These are phyloP conservation scores for Xylariaceae sp. DNA, from an alignment of 2,329 filamentous ascomycete species.

Conservation along the genomic window DNA sequence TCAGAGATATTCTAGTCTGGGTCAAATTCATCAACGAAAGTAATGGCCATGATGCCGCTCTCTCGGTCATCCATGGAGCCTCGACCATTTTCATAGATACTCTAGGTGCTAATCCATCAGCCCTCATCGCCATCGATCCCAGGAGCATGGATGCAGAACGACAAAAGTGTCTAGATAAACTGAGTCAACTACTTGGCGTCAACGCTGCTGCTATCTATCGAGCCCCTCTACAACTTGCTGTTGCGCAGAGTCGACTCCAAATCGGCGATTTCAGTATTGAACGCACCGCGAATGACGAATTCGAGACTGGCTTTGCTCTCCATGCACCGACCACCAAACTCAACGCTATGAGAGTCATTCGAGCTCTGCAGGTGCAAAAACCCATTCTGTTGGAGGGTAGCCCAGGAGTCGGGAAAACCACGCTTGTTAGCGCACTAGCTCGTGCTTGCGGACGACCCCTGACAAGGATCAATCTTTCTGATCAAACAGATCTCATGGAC, in stretches of 20 bases:
- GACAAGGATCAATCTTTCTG: slow-evolving; percentile 93
- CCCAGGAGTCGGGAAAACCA: slow-evolving; percentile 97
- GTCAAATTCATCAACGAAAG: slow-evolving; percentile 83
- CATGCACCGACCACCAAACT: slow-evolving; percentile 83
- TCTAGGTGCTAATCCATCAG: slow-evolving; percentile 90
- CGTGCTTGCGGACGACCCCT: slow-evolving; percentile 74
- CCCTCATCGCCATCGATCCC: slow-evolving; percentile 69
- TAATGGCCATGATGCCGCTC: slow-evolving; percentile 38
- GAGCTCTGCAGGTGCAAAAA: slow-evolving; percentile 83
- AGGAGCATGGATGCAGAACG: slow-evolving; percentile 69
- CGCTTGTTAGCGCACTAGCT: slow-evolving; percentile 81
- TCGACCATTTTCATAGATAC: slow-evolving; percentile 95
- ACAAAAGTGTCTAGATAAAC: slow-evolving; percentile 64
- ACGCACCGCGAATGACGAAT: slow-evolving; percentile 42
- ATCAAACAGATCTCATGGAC: slow-evolving; percentile 97
- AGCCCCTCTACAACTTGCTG: slow-evolving; percentile 53
- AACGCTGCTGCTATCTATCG: slow-evolving; percentile 66
- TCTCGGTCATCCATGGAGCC: slow-evolving; percentile 71
- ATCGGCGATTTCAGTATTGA: slow-evolving; percentile 73
- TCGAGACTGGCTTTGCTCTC: slow-evolving; percentile 67
- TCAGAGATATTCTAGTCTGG: slow-evolving; percentile 91
- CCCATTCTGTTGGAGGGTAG: slow-evolving; percentile 93
- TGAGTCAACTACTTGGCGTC: slow-evolving; percentile 60
- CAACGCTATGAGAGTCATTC: slow-evolving; percentile 86
- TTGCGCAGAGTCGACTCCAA: slow-evolving; percentile 50